phyloP scores from a whole-genome alignment of 331 rosid genomes.

The Spiraea crenata region DNA sequence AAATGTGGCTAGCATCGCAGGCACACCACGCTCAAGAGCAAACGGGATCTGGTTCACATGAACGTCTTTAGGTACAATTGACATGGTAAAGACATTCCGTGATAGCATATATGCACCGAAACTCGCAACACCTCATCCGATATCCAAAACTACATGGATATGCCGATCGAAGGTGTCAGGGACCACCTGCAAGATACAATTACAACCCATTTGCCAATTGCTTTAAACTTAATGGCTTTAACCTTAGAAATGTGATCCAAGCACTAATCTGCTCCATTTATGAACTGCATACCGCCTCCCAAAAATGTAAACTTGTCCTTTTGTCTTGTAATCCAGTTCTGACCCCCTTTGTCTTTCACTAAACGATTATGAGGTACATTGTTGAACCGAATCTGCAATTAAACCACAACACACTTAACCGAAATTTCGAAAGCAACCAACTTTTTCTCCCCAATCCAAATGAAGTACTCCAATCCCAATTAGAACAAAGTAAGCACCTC shows the following conservation, averaged over 20 bases:
- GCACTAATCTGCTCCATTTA: constrained; percentile 84
- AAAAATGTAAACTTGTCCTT: constrained; percentile 79
- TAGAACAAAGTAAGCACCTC: constrained; percentile 50
- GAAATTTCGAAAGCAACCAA: not conserved
- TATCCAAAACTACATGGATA: constrained; percentile 80
- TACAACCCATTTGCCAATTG: not conserved
- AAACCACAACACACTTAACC: not conserved
- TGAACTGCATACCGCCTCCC: constrained; percentile 94
- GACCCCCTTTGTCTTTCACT: constrained; percentile 95
- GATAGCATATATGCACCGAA: constrained; percentile 85
- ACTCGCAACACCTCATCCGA: constrained; percentile 97
- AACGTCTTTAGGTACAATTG: constrained; percentile 91
- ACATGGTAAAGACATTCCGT: constrained; percentile 76
- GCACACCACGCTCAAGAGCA: constrained; percentile 97
- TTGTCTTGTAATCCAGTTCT: constrained; percentile 72
- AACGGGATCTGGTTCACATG: constrained; percentile 97
- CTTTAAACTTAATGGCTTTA: constrained; percentile 1
- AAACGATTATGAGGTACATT: constrained; percentile 90
- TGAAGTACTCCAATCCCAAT: no score
- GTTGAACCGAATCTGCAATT: constrained; percentile 74
- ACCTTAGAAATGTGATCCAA: constrained; percentile 85
- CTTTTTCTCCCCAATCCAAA: no score
- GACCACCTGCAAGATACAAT: constrained; percentile 50
- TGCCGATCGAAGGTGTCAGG: constrained; percentile 71
- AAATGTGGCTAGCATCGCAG: constrained; percentile 92